Percentiles rank a stretch among this genome's conserved stretches.
phyloP scores from a whole-genome alignment of 345 rosid genomes.

The Acer campestre region DNA sequence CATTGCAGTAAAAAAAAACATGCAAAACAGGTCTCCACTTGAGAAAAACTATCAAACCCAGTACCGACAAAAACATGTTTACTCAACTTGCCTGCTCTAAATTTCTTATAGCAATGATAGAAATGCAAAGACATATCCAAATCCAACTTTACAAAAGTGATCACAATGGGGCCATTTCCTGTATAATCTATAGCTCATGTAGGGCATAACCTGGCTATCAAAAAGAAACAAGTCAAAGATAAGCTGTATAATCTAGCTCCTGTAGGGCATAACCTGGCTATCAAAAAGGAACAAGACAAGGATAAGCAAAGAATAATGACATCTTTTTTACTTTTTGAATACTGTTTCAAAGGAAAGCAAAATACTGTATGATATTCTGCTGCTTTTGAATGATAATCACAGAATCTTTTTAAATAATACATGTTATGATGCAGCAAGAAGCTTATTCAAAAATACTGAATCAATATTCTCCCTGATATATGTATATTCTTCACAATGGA shows the following conservation, averaged over 20 bases:
- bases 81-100: not conserved
- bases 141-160: conserved; percentile 11
- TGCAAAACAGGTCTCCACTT: not conserved
- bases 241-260: not conserved
- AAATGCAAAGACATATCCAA: conserved; percentile 1
- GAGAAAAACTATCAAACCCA: not conserved
- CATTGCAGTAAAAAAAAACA: not conserved
- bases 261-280: not conserved
- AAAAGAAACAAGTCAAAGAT: conserved; percentile 7
- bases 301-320: conserved; percentile 20
- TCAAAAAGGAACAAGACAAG: conserved; percentile 3
- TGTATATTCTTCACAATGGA: not conserved
- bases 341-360: conserved; percentile 20
- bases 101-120: conserved; percentile 9
- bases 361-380: conserved; percentile 1
- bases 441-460: not conserved
- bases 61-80: not conserved
- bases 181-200: not conserved
- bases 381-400: conserved; percentile 12
- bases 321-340: conserved; percentile 23
- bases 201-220: not conserved
- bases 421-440: not conserved
- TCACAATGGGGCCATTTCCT: not conserved
- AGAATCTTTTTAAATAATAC: not conserved
- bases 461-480: not conserved